Evolutionary conservation across 306 rosid species (phyloP).

Genomic region (Abrus precatorius): DNA sequence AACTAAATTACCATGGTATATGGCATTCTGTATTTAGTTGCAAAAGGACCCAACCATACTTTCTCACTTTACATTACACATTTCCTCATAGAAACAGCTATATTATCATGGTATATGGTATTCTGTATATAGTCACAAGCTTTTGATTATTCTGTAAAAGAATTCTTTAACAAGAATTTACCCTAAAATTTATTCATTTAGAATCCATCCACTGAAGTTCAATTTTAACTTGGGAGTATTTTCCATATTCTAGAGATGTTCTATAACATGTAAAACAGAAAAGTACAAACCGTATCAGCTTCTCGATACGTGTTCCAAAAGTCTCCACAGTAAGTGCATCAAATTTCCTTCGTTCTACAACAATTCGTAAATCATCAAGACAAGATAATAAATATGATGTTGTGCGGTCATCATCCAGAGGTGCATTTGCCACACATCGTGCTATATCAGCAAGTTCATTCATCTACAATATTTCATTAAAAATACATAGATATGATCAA

Average conservation of each 20-base stretch:
- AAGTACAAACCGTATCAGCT: conserved; percentile 80
- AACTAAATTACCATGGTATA: too few species aligned
- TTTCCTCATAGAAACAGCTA: conserved; percentile 15
- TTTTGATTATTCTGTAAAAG: neutral
- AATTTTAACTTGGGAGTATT: conserved; percentile 3
- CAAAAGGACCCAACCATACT: neutral
- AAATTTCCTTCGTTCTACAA: conserved; percentile 82
- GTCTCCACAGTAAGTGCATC: conserved; percentile 91
- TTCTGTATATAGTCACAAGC: conserved; percentile 7
- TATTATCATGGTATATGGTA: conserved; percentile 25
- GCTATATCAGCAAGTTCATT: conserved; percentile 96
- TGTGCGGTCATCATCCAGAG: conserved; percentile 85
- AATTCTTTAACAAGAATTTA: conserved; percentile 14
- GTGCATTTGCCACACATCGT: conserved; percentile 83
- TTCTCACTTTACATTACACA: neutral
- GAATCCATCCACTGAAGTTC: conserved; percentile 26
- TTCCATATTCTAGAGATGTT: conserved; percentile 5
- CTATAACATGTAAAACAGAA: conserved; percentile 36
- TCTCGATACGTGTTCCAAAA: conserved; percentile 95
- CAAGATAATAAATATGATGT: conserved; percentile 74
- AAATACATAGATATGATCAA: conserved; percentile 38
- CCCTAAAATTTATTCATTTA: conserved; percentile 26
- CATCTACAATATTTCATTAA: conserved; percentile 69
- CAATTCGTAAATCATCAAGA: conserved; percentile 91
- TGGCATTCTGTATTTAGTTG: too few species aligned